A percentile compares a stretch with the other conserved stretches of the same genome.
These are phyloP conservation scores for Suhomyces wounanorum DNA, from an alignment of 1,139 yeast species.

Conservation along the genomic window DNA sequence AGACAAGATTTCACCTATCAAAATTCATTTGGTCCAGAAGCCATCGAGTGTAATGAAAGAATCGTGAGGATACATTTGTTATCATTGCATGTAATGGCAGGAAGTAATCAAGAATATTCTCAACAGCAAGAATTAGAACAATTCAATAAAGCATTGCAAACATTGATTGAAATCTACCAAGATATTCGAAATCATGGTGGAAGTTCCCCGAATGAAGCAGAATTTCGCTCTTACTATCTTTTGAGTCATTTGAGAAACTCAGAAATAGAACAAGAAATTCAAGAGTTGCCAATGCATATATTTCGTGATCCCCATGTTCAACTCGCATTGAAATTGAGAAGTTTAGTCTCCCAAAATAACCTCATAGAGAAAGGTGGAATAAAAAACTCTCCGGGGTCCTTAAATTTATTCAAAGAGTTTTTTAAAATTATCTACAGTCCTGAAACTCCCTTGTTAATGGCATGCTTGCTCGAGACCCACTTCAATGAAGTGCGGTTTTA, in stretches of 20 bases:
- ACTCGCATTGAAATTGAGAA: conserved; percentile 69
- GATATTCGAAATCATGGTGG: conserved; percentile 78
- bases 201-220: conserved; percentile 86
- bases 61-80: conserved; percentile 88
- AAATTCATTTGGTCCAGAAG: conserved; percentile 90
- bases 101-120: conserved; percentile 73
- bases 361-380: conserved; percentile 58
- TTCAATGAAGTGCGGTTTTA: conserved; percentile 78
- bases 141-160: conserved; percentile 86
- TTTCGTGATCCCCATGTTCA: conserved; percentile 62
- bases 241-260: conserved; percentile 82
- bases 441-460: conserved; percentile 65
- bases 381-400: conserved; percentile 57
- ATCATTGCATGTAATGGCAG: conserved; percentile 85
- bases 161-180: conserved; percentile 83
- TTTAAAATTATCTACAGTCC: conserved; percentile 55
- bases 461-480: conserved; percentile 79
- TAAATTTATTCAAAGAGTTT: conserved; percentile 64
- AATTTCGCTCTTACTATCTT: conserved; percentile 85
- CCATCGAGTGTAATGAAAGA: conserved; percentile 87
- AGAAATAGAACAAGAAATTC: conserved; percentile 77
- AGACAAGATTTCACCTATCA: conserved; percentile 97
- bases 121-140: conserved; percentile 96
- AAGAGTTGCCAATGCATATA: conserved; percentile 62
- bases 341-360: conserved; percentile 64